Evolutionary conservation across 176 grass and related monocot species (phyloP), one percentile per base, ranked within the genome.

Genomic region (Alopecurus myosuroides): DNA sequence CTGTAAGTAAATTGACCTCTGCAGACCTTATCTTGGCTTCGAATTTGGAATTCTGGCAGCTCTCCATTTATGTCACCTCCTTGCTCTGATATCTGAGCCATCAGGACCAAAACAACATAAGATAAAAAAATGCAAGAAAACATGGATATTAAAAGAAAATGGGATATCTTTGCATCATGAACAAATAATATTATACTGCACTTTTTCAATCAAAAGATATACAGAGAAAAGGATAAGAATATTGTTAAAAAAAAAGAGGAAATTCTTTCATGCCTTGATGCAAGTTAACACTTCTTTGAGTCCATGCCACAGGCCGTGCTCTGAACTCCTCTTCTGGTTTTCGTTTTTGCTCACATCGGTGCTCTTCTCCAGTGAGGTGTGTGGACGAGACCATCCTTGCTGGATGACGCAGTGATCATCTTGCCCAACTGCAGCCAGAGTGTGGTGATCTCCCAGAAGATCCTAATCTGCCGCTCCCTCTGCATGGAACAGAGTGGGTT

Each of bases 351-450:
- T 70, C 5, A 81, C n/a, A 4, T 68, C 64, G 25, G 81, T 50
- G 34, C 22, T 40, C 39, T 66, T 70, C 20, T 79, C 82, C 10
- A 86, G 71, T 12, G 73, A 85, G 60, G 74, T 79, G n/a, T n/a
- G 3, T 26, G 50, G 25, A 63, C 42, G 14, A 80, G 42, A 11
- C 85, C 86, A 28, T 93, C 85, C 55, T 95, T 98, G 61, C 85
- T 92, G 58, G 93, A 95, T 49, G 95, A 90, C 66, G 91, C 92
- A 67, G 95, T 98, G 70, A 75, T 95, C 84, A 95, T 86, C 85
- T 98, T 95, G 79, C 92, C 92, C 17, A 98, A 83, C 58, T 92
- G 91, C 44, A 98, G 64, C 30, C 92, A 82, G 26, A 98, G 90
- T 35, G 92, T 53, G 11, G 87, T 91, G 14, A 98, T 95, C 61